Evolutionary conservation across 192 early-diverging fungal species (phyloP).

Genomic region (Linnemannia zychae): DNA sequence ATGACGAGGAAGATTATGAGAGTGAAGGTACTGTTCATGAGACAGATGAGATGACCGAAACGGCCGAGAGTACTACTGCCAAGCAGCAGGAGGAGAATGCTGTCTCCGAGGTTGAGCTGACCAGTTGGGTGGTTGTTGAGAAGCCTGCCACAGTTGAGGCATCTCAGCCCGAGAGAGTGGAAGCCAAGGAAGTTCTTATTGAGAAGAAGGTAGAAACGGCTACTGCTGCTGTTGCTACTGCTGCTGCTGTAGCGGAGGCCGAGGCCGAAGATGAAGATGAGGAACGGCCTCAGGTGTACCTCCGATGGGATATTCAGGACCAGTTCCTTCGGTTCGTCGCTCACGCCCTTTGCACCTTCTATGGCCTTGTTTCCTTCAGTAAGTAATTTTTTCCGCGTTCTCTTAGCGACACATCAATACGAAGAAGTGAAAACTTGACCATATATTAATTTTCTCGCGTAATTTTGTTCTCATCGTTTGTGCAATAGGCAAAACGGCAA

Average conservation of each 20-base stretch:
- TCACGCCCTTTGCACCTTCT: conserved; percentile 62
- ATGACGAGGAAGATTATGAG: conserved; percentile 5
- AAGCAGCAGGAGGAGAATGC: not conserved
- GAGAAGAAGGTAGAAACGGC: conserved; percentile 9
- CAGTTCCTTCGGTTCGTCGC: conserved; percentile 65
- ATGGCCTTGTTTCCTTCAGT: conserved; percentile 64
- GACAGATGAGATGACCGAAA: not conserved
- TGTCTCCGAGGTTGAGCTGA: not conserved
- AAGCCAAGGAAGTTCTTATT: not conserved
- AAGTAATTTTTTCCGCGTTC: conserved; percentile 31
- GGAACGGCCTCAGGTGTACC: conserved; percentile 28
- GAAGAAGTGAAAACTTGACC: too few relatives aligned
- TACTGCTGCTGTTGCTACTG: not conserved
- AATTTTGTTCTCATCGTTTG: too few relatives aligned
- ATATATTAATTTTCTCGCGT: too few relatives aligned
- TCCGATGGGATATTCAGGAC: conserved; percentile 63
- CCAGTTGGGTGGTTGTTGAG: conserved; percentile 34
- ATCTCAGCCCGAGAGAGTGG: not conserved
- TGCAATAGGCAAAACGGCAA: conserved; percentile 46
- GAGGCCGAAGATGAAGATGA: conserved; percentile 16
- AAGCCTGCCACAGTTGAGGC: not conserved
- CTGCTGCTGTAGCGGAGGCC: not conserved
- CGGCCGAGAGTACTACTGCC: not conserved
- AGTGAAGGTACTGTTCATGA: not conserved
- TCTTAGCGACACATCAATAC: not conserved